These are phyloP conservation scores for Knoxia roxburghii DNA, from an alignment of 257 asterid species.

Conservation along the genomic window DNA sequence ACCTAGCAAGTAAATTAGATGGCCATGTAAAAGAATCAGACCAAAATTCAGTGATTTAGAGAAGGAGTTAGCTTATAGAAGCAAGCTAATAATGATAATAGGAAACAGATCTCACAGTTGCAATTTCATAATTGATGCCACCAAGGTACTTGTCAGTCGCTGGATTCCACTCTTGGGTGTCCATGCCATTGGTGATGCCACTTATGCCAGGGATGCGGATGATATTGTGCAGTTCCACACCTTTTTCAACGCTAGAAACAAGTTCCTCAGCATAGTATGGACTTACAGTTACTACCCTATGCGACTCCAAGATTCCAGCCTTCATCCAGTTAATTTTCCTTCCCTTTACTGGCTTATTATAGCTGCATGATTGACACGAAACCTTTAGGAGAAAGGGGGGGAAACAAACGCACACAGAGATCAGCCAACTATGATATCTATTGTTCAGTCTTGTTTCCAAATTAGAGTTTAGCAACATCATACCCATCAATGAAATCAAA, in stretches of 20 bases:
- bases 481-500: slow-evolving; percentile 96
- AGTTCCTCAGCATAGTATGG: slow-evolving; percentile 88
- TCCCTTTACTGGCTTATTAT: slow-evolving; percentile 75
- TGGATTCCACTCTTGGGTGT: slow-evolving; percentile 92
- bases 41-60: too few species aligned
- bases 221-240: slow-evolving; percentile 72
- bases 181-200: slow-evolving; percentile 88
- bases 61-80: background rate
- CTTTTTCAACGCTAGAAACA: slow-evolving; percentile 62
- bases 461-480: slow-evolving; percentile 6
- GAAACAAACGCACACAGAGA: too few species aligned
- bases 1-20: slow-evolving; percentile 36
- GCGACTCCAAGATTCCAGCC: slow-evolving; percentile 72
- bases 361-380: slow-evolving; percentile 37
- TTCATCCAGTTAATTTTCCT: slow-evolving; percentile 97
- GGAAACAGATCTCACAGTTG: slow-evolving; percentile 47
- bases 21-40: background rate
- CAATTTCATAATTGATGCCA: slow-evolving; percentile 56
- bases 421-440: background rate
- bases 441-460: background rate
- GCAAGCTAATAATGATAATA: background rate
- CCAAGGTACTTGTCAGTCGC: slow-evolving; percentile 70
- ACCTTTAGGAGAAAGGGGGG: slow-evolving; percentile 5
- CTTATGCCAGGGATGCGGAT: slow-evolving; percentile 43
- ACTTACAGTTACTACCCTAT: slow-evolving; percentile 75